Conservation (phyloP, 192 early-diverging fungal species). For the Spizellomyces sp. region DNA sequence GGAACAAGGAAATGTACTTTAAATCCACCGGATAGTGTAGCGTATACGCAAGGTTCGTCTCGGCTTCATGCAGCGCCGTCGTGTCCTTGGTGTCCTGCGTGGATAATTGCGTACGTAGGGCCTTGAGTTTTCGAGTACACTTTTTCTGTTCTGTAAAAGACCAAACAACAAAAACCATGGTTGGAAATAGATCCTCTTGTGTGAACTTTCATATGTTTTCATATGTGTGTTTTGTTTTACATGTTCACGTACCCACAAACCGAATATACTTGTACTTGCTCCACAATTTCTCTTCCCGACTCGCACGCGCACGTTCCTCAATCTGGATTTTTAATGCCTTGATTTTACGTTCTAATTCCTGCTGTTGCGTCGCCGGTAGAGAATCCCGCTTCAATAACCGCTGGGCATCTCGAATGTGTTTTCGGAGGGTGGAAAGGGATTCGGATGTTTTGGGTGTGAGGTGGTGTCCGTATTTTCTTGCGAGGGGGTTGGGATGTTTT, state of each 20-base stretch:
- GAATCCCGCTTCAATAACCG: constrained; percentile 22
- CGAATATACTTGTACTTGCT: constrained; percentile 46
- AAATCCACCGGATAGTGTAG: constrained; percentile 42
- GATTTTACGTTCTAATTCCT: constrained; percentile 41
- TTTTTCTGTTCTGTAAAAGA: constrained; percentile 37
- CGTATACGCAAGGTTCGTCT: constrained; percentile 35
- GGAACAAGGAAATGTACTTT: constrained; percentile 50
- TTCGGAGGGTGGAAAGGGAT: constrained; percentile 8
- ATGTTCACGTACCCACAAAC: constrained; percentile 44
- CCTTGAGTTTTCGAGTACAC: constrained; percentile 22
- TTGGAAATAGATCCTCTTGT: background rate
- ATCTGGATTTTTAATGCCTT: constrained; percentile 36
- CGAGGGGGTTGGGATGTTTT: constrained; percentile 19
- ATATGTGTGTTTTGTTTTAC: background rate
- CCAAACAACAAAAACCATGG: background rate
- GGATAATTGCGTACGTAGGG: constrained; percentile 6
- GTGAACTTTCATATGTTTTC: background rate
- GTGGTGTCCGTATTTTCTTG: constrained; percentile 31
- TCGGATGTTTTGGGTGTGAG: background rate
- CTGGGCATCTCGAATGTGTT: constrained; percentile 41
- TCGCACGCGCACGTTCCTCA: background rate
- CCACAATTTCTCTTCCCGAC: constrained; percentile 32
- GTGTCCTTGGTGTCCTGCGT: background rate
- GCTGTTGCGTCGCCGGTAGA: constrained; percentile 23
- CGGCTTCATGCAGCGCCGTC: background rate